Base-by-base conservation (phyloP, 169 alveolate genomes). In the Eimeria maxima region DNA sequence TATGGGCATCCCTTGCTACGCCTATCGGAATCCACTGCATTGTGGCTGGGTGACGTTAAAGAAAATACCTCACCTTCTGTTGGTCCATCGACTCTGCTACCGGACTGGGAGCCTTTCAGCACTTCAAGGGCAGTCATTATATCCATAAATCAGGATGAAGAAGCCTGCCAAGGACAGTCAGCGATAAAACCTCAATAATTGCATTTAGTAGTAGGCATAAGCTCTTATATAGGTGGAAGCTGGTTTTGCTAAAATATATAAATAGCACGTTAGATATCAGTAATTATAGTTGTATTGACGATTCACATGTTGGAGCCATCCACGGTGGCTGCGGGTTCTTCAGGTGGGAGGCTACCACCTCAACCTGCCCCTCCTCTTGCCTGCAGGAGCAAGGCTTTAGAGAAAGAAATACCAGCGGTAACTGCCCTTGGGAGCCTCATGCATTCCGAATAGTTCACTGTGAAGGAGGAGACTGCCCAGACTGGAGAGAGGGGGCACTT, bases 311-410 rank as follows among this genome's bases (percentile, higher is more conserved):
- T 73, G 53, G 29, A 53, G 53, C 53, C 55, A 73, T 73, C 83
- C 69, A 60, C n/a, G 29, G 57, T 78, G 53, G 76, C 92, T 84
- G 74, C 78, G 63, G 94, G 45, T 38, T 29, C 94, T 87, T 81
- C 94, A 87, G 94, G 94, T 87, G 94, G 83, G 42, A 20, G 65
- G 94, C 94, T 65, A 33, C 65, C 63, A 87, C 53, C n/a, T 63
- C 94, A 38, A 87, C 67, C 20, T 87, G 94, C 69, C 80, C 94
- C 4, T 87, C 83, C 33, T 60, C 83, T 14, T 87, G 94, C 71
- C 67, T 87, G 94, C 94, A 87, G 53, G 45, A 63, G 57, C 94
- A 87, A 24, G 33, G 7, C 53, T 87, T 87, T 24, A 50, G 71
- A 27, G 65, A 83, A 81, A 38, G 2, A 22, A 87, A n/a, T 33